Evolutionary conservation across 768 basidiomycete genomes (phyloP), one percentile per base, ranked within the genome.

Genomic region (Hebeloma cylindrosporum): DNA sequence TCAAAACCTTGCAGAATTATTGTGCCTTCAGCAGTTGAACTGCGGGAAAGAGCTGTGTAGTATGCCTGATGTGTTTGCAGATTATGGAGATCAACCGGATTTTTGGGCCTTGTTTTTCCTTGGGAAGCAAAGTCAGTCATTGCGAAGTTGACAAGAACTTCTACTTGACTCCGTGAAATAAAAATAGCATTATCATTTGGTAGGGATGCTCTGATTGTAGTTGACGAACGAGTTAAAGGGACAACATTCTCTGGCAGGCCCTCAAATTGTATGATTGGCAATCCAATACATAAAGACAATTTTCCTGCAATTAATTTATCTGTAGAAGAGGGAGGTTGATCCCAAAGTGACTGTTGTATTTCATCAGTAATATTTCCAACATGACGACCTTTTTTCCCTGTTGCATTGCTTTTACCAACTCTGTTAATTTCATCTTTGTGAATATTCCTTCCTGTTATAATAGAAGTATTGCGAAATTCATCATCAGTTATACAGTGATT

Each of bases 341-440:
- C 35, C 62, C 60, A 60, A 8, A 63, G 32, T 6, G 43, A n/a
- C 7, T 50, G 16, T 39, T 59, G 57, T 3, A 60, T 36, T 2
- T 32, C 40, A 16, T 50, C 13, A 9, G 52, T 26, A 28, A 50
- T 51, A 6, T 40, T 32, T 20, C 7, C 17, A 10, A 45, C 11
- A 6, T 43, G 10, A 3, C 33, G 28, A 8, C 5, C 7, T 35
- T 45, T 13, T 37, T 29, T n/a, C n/a, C n/a, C n/a, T n/a, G 2
- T 40, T n/a, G 1, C n/a, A 4, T 26, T 36, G 37, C 21, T 18
- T 34, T n/a, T 25, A 2, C 67, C 67, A 0, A 65, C 4, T 7
- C 51, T n/a, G 53, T 75, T 75, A 0, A 72, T 60, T 41, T 54
- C 45, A 51, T 74, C 72, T 45, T 67, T 65, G 18, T 67, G 57